phyloP scores from a whole-genome alignment of 345 rosid species.

The Arabis alpina region DNA sequence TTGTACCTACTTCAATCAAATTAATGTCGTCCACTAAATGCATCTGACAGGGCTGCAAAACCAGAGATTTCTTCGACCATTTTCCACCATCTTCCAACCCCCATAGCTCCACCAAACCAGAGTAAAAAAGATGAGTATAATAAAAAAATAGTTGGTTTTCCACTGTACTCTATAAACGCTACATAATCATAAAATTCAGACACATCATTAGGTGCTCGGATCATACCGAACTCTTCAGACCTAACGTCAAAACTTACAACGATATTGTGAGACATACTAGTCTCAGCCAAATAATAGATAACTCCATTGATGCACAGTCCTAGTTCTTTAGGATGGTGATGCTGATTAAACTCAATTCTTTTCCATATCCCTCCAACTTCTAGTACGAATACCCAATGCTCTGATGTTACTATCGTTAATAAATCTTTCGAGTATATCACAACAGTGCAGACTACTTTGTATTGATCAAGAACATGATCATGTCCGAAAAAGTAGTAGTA shows the following conservation, averaged over 20 bases:
- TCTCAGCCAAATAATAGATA: neutral
- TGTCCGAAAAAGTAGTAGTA: constrained; percentile 15
- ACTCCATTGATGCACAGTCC: constrained; percentile 20
- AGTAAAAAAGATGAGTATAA: too few relatives aligned
- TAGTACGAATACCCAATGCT: constrained; percentile 19
- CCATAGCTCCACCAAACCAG: too few relatives aligned
- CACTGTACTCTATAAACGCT: too few relatives aligned
- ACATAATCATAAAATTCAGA: too few relatives aligned
- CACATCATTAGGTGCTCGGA: neutral
- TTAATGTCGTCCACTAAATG: neutral
- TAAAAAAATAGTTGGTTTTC: too few relatives aligned
- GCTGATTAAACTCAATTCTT: constrained; percentile 5
- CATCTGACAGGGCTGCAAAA: constrained; percentile 1
- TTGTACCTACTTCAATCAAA: neutral
- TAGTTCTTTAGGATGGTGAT: neutral
- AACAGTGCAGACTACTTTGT: constrained; percentile 6
- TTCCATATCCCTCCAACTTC: constrained; percentile 18
- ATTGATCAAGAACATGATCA: constrained; percentile 26
- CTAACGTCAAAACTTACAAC: too few relatives aligned
- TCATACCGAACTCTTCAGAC: neutral
- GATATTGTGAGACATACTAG: too few relatives aligned
- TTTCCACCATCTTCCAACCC: neutral
- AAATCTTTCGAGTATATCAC: rapidly evolving
- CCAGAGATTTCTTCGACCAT: neutral
- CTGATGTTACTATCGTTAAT: neutral